Percentiles rank a stretch among this genome's conserved stretches.
phyloP scores from a whole-genome alignment of 768 basidiomycete species.

The Boletus reticuloceps region DNA sequence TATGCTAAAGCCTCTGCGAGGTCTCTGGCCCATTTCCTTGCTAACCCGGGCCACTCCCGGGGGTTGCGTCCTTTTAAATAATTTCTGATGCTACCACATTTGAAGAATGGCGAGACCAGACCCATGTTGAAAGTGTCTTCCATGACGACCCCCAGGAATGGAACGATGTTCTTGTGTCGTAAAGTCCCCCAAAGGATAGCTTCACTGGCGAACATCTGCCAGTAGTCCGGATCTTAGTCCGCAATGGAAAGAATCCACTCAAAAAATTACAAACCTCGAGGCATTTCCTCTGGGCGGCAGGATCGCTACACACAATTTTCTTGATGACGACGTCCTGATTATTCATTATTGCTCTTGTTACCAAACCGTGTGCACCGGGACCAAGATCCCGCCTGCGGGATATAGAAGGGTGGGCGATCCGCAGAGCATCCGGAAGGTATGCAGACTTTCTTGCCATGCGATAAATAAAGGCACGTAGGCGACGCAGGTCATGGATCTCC shows the following conservation, averaged over 20 bases:
- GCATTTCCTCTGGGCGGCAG: neutral
- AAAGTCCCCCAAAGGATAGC: slow-evolving; percentile 29
- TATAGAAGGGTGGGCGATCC: slow-evolving; percentile 5
- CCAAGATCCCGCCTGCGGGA: neutral
- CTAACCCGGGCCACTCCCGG: slow-evolving; percentile 3
- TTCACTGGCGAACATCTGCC: slow-evolving; percentile 26
- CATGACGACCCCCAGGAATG: slow-evolving; percentile 20
- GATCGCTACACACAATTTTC: slow-evolving; percentile 8
- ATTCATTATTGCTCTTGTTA: slow-evolving; percentile 18
- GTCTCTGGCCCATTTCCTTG: slow-evolving; percentile 9
- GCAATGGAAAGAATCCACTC: neutral
- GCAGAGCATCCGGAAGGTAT: slow-evolving; percentile 20
- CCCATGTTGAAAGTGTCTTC: slow-evolving; percentile 10
- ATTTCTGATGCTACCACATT: slow-evolving; percentile 16
- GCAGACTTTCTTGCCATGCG: slow-evolving; percentile 30
- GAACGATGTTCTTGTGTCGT: slow-evolving; percentile 26
- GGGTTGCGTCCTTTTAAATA: neutral
- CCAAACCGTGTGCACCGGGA: slow-evolving; percentile 19
- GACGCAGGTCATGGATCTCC: neutral
- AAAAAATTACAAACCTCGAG: slow-evolving; percentile 11
- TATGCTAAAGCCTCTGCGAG: slow-evolving; percentile 23
- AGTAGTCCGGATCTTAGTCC: neutral
- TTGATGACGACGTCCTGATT: slow-evolving; percentile 26
- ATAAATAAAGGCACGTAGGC: slow-evolving; percentile 20
- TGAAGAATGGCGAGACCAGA: slow-evolving; percentile 24